Percentiles rank a stretch among this genome's conserved stretches.
These are phyloP conservation scores for Phenoliferia sp. DNA, from an alignment of 1,284 basidiomycete genomes.

Conservation along the genomic window DNA sequence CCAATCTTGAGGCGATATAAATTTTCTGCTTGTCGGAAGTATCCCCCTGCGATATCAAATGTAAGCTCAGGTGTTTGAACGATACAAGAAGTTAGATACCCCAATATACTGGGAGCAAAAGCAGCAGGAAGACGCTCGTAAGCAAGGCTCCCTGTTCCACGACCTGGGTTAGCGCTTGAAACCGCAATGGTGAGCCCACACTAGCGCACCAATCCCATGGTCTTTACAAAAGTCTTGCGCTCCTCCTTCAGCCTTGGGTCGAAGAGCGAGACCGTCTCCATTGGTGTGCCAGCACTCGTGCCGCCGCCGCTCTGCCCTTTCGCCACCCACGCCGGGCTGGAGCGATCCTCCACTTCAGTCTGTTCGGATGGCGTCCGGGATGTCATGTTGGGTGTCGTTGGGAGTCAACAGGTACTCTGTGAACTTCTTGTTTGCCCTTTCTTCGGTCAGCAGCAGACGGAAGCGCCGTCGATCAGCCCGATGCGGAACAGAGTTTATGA, in stretches of 20 bases:
- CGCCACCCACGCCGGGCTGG: no score
- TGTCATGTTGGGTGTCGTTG: no score
- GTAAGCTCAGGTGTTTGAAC: no score
- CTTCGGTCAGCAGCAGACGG: no score
- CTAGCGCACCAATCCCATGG: slow-evolving; percentile 29
- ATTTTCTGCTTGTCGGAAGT: slow-evolving; percentile 32
- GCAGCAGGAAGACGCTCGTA: slow-evolving; percentile 29
- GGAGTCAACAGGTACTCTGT: no score
- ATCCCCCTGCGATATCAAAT: slow-evolving; percentile 21
- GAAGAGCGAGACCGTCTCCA: slow-evolving; percentile 20
- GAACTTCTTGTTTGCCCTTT: no score
- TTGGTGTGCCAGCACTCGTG: background rate
- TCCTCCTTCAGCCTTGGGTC: slow-evolving; percentile 29
- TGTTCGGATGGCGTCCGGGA: no score
- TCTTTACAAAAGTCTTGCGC: slow-evolving; percentile 35
- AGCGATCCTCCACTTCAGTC: no score
- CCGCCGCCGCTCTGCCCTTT: background rate
- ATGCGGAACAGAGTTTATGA: no score
- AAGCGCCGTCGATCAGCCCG: no score
- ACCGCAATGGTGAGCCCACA: background rate
- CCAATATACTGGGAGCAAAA: slow-evolving; percentile 37
- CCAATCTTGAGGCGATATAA: slow-evolving; percentile 33
- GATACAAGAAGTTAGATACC: slow-evolving; percentile 23
- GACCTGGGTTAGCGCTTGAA: background rate
- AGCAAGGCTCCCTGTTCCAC: background rate